Conservation (phyloP, 2,329 filamentous ascomycete species). For the Zasmidium citrigriseum region DNA sequence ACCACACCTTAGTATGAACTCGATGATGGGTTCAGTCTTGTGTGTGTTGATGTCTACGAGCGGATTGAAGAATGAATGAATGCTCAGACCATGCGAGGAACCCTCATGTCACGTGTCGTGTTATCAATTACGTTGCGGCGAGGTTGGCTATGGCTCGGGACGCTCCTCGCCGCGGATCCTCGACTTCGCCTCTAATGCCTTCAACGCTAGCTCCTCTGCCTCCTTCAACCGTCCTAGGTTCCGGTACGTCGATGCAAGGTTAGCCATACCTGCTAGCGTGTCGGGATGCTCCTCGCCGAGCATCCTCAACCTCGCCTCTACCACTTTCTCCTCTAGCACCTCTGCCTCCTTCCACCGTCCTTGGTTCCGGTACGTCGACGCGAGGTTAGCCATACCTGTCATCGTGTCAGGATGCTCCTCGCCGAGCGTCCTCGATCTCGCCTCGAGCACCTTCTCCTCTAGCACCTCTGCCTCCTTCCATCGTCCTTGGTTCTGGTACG, state of each 20-base stretch:
- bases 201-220: not conserved
- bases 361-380: constrained; percentile 8
- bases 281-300: constrained; percentile 13
- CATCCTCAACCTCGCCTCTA: constrained; percentile 2
- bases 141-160: no score
- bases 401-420: constrained; percentile 18
- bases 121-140: no score
- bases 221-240: not conserved
- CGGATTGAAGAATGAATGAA: no score
- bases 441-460: not conserved
- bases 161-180: no score
- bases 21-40: no score
- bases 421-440: no score
- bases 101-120: no score
- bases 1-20: no score
- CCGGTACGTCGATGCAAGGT: not conserved
- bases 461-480: not conserved
- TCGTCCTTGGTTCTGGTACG: not conserved
- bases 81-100: no score
- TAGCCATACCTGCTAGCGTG: not conserved
- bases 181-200: not conserved
- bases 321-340: constrained; percentile 8
- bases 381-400: constrained; percentile 13
- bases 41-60: no score
- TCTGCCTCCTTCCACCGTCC: constrained; percentile 13